A percentile compares a stretch with the other conserved stretches of the same genome.
phyloP scores from a whole-genome alignment of 495 filamentous ascomycete species.

The Amorphotheca resinae region DNA sequence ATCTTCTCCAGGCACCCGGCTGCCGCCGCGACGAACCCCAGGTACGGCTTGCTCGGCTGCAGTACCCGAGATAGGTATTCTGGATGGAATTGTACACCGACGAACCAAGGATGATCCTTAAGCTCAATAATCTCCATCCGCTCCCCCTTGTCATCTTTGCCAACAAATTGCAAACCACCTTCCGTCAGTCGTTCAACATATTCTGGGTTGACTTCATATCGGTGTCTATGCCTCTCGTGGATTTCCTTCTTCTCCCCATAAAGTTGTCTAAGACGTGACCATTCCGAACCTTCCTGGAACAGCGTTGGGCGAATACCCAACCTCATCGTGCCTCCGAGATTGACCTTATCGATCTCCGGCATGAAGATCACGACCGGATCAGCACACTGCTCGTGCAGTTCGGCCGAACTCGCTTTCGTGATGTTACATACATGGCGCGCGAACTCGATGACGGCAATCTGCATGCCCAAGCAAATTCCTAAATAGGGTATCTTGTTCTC shows the following conservation, averaged over 20 bases:
- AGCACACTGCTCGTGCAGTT: constrained; percentile 40
- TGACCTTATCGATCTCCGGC: constrained; percentile 68
- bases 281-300: constrained; percentile 65
- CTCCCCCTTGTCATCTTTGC: constrained; percentile 68
- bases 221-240: constrained; percentile 56
- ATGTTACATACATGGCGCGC: constrained; percentile 53
- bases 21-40: constrained; percentile 75
- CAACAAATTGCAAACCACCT: constrained; percentile 50
- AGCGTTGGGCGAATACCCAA: constrained; percentile 58
- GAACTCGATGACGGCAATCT: constrained; percentile 81
- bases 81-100: constrained; percentile 82
- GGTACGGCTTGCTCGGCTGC: constrained; percentile 61
- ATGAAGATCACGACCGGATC: constrained; percentile 43
- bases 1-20: constrained; percentile 27
- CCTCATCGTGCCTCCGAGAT: constrained; percentile 46
- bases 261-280: constrained; percentile 62
- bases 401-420: constrained; percentile 50
- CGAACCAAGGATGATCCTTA: constrained; percentile 77
- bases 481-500: constrained; percentile 71
- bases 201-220: constrained; percentile 63
- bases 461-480: constrained; percentile 81
- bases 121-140: constrained; percentile 89
- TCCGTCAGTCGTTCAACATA: constrained; percentile 45
- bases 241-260: constrained; percentile 49
- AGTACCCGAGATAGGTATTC: constrained; percentile 67